Evolutionary conservation across 257 asterid species (phyloP).

Genomic region (Solanum virginianum): DNA sequence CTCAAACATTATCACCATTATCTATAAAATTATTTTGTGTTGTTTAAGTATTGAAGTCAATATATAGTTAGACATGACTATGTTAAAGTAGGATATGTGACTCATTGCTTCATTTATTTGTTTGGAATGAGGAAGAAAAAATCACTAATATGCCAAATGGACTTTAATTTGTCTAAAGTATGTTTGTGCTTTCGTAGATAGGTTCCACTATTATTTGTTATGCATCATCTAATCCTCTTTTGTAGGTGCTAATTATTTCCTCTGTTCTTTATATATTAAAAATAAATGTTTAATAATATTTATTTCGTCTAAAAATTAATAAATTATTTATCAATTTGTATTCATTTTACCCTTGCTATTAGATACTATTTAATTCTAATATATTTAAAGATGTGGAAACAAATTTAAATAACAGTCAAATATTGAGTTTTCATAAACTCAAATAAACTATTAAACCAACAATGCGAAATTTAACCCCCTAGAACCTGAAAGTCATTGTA

Average conservation of each 20-base stretch:
- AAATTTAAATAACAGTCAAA: too few species aligned
- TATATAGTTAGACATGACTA: background rate
- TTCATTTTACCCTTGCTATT: too few species aligned
- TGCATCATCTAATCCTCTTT: background rate
- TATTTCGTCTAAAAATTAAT: too few species aligned
- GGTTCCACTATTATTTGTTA: constrained; percentile 6
- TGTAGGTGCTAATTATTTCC: background rate
- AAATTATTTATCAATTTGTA: too few species aligned
- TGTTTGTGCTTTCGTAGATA: constrained; percentile 3
- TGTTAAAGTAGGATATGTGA: background rate
- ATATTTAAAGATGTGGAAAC: too few species aligned
- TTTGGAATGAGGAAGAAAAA: background rate
- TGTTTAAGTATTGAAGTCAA: background rate
- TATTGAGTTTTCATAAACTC: too few species aligned
- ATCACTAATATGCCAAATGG: background rate
- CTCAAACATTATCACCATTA: background rate
- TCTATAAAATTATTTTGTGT: background rate
- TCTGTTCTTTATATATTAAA: too few species aligned
- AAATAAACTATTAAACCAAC: too few species aligned
- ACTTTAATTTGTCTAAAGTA: background rate
- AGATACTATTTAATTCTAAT: too few species aligned
- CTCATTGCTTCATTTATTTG: background rate
- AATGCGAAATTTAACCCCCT: too few species aligned
- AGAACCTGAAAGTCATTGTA: too few species aligned
- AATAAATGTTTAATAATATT: too few species aligned